Conservation (phyloP, 179 eudicot species). For the Monotropa hypopitys region DNA sequence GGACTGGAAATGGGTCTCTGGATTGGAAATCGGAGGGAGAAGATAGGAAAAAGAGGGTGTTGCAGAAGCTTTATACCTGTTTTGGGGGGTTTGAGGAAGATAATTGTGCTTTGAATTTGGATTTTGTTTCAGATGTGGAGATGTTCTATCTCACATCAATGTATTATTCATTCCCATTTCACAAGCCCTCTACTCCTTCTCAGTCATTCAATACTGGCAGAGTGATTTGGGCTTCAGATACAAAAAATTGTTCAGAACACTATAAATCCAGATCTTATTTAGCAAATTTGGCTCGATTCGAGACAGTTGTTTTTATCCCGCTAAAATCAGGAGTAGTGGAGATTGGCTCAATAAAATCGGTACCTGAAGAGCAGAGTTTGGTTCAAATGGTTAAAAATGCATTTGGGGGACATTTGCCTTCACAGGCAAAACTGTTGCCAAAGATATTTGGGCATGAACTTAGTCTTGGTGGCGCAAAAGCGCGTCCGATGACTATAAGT, state of each 20-base stretch:
- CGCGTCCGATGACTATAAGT: slow-evolving; percentile 51
- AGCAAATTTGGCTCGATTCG: slow-evolving; percentile 15
- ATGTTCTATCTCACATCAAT: slow-evolving; percentile 81
- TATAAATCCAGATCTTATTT: slow-evolving; percentile 4
- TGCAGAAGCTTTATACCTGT: slow-evolving; percentile 58
- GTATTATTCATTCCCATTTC: slow-evolving; percentile 72
- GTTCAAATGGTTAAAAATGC: slow-evolving; percentile 40
- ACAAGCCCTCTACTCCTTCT: slow-evolving; percentile 65
- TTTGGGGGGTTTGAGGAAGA: slow-evolving; percentile 83
- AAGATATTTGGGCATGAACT: slow-evolving; percentile 84
- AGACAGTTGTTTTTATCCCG: slow-evolving; percentile 70
- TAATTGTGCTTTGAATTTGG: slow-evolving; percentile 66
- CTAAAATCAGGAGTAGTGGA: slow-evolving; percentile 80
- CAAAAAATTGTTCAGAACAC: slow-evolving; percentile 41
- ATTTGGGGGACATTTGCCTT: slow-evolving; percentile 30
- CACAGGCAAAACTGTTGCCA: slow-evolving; percentile 29
- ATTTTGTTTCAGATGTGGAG: slow-evolving; percentile 83
- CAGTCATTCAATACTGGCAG: slow-evolving; percentile 58
- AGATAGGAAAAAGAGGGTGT: slow-evolving; percentile 57
- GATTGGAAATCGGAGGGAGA: slow-evolving; percentile 34
- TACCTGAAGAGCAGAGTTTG: slow-evolving; percentile 35
- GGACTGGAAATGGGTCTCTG: slow-evolving; percentile 62
- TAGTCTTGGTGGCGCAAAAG: slow-evolving; percentile 43
- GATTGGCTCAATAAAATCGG: slow-evolving; percentile 56
- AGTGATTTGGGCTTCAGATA: slow-evolving; percentile 60